phyloP scores from a whole-genome alignment of 2,329 filamentous ascomycete species.

The Cladosporium austrohemisphaericum region DNA sequence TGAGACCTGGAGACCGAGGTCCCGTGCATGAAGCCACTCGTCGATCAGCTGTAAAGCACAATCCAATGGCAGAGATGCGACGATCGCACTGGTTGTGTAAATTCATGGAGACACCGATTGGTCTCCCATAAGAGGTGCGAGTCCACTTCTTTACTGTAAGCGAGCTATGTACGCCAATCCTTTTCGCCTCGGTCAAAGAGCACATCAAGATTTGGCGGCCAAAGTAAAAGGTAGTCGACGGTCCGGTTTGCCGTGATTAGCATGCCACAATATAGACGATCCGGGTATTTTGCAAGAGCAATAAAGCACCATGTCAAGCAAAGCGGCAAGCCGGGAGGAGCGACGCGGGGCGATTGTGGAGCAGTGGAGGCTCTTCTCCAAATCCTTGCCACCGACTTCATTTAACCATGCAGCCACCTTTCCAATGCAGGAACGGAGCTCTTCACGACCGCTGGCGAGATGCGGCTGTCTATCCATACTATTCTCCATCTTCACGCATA shows the following conservation, averaged over 20 bases:
- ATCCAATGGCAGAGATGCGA: too few relatives aligned
- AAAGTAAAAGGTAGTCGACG: not conserved
- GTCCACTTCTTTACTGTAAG: too few relatives aligned
- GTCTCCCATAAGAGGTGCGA: too few relatives aligned
- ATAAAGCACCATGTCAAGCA: not conserved
- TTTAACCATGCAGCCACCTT: conserved; percentile 12
- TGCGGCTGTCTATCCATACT: not conserved
- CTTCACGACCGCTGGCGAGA: not conserved
- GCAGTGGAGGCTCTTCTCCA: conserved; percentile 1
- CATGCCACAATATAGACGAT: not conserved
- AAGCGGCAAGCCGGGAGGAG: not conserved
- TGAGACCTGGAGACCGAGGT: too few relatives aligned
- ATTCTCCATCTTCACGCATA: not conserved
- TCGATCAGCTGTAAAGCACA: too few relatives aligned
- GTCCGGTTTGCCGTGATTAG: not conserved
- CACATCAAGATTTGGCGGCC: too few relatives aligned
- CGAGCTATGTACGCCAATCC: too few relatives aligned
- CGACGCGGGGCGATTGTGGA: conserved; percentile 7
- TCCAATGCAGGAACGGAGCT: conserved; percentile 14
- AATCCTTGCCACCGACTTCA: conserved; percentile 3
- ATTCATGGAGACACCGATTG: too few relatives aligned
- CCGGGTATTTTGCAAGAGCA: not conserved
- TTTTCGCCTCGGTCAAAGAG: too few relatives aligned
- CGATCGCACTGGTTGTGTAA: too few relatives aligned
- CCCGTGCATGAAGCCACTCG: too few relatives aligned